Base-by-base conservation (phyloP, 441 rosid genomes). In the Flueggea neowawraea region DNA sequence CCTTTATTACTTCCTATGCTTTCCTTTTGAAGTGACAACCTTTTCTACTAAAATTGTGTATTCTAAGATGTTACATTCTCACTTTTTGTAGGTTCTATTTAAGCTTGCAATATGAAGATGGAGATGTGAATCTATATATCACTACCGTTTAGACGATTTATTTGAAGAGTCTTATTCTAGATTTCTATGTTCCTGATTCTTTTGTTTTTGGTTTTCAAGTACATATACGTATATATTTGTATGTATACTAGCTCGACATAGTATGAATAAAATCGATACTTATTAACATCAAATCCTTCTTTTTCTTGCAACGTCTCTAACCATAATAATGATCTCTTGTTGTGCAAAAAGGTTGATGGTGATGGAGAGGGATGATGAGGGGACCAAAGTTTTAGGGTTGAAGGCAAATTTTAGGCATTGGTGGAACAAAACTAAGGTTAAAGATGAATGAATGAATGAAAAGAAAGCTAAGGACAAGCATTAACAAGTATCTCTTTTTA, bases 31-130 rank as follows among this genome's bases (percentile, higher is more conserved):
- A 47, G n/a, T 47, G 50, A 47, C 50, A 47, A 47, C 33, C 39
- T 22, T 22, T 22, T 22, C 28, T 22, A 22, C 28, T 22, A 22
- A 22, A 22, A 22, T 22, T 22, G 11, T 28, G 43, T 12, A 28
- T 10, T 47, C n/a, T 47, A 47, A 47, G 14, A 47, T 10, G 12
- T 47, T 47, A 4, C 9, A 47, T 47, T 10, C 9, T 4, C 9
- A 11, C 50, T 47, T 47, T 52, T 12, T 73, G 82, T 89, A 87
- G 95, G 85, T 67, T 58, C 81, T 14, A 54, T 76, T 56, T 84
- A 76, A 60, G 82, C 74, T 53, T 32, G 77, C 63, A 63, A 77
- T 71, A 62, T 81, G 67, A 87, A 87, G 84, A 83, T 74, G 82
- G 87, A 80, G 83, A 78, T 75, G 73, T 83, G 83, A 87, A 58